Conservation (phyloP, 2,329 filamentous ascomycete genomes). For the Fusarium sp. region DNA sequence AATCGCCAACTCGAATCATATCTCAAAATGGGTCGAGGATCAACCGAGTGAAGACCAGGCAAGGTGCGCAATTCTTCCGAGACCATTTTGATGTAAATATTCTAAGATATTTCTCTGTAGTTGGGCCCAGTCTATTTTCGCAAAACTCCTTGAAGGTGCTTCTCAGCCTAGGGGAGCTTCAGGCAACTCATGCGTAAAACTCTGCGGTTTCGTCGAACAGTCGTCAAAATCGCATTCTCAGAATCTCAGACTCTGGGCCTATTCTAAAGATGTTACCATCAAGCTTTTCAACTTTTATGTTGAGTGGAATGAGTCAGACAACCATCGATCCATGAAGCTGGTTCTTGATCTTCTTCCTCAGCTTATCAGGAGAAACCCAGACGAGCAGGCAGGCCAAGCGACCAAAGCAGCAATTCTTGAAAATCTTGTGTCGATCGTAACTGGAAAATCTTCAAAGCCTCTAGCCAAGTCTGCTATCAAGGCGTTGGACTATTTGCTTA, state of each 20-base stretch:
- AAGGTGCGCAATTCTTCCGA: conserved; percentile 52
- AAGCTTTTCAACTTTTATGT: conserved; percentile 72
- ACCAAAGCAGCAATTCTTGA: conserved; percentile 63
- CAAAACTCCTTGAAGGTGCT: conserved; percentile 62
- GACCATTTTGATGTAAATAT: conserved; percentile 33
- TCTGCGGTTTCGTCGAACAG: conserved; percentile 73
- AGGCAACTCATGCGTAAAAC: conserved; percentile 68
- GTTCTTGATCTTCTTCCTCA: conserved; percentile 70
- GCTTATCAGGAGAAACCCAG: conserved; percentile 65
- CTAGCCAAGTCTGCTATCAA: conserved; percentile 78
- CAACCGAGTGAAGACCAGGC: conserved; percentile 53
- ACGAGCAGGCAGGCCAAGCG: conserved; percentile 52
- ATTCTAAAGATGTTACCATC: conserved; percentile 61
- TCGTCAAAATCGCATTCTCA: conserved; percentile 64
- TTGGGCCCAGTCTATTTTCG: conserved; percentile 59
- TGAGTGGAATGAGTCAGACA: conserved; percentile 76
- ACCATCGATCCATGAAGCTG: conserved; percentile 73
- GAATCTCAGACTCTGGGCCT: conserved; percentile 63
- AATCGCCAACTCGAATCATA: conserved; percentile 54
- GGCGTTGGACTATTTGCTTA: conserved; percentile 73
- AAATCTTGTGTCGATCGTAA: conserved; percentile 70
- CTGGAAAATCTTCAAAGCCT: conserved; percentile 70
- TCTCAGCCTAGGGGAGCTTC: conserved; percentile 67
- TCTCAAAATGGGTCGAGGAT: conserved; percentile 60
- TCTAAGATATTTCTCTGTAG: conserved; percentile 43